These are phyloP conservation scores for Botrytis paeoniae DNA, from an alignment of 2,329 filamentous ascomycete genomes.

Conservation along the genomic window DNA sequence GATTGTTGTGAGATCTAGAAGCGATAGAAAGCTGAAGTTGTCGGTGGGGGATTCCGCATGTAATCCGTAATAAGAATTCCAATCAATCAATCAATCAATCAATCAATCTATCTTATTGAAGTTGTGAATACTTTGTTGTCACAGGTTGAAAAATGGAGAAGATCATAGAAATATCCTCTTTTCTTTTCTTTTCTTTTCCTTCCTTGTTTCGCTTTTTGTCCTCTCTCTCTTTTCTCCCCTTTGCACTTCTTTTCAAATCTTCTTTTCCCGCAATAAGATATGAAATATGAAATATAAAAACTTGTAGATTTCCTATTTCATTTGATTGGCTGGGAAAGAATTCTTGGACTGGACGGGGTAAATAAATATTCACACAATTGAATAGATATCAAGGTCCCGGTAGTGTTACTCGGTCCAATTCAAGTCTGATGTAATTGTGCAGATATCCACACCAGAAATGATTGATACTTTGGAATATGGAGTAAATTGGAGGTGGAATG, in stretches of 20 bases:
- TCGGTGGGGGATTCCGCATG: slow-evolving; percentile 7
- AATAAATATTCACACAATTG: neutral
- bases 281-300: neutral
- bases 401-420: neutral
- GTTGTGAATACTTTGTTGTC: neutral
- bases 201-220: neutral
- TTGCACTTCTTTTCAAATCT: neutral
- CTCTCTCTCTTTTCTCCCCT: no score
- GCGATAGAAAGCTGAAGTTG: neutral
- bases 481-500: neutral
- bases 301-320: neutral
- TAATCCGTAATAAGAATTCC: neutral
- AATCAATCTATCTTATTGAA: neutral
- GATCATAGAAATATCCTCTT: neutral
- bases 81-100: neutral
- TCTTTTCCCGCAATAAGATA: neutral
- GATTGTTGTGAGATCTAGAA: neutral
- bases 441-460: slow-evolving; percentile 3
- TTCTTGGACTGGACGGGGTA: neutral
- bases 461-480: neutral
- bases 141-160: neutral
- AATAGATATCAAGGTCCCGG: neutral
- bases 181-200: neutral
- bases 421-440: slow-evolving; percentile 20
- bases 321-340: neutral